phyloP scores from a whole-genome alignment of 116 monocot species.

The Trichopus zeylanicus region DNA sequence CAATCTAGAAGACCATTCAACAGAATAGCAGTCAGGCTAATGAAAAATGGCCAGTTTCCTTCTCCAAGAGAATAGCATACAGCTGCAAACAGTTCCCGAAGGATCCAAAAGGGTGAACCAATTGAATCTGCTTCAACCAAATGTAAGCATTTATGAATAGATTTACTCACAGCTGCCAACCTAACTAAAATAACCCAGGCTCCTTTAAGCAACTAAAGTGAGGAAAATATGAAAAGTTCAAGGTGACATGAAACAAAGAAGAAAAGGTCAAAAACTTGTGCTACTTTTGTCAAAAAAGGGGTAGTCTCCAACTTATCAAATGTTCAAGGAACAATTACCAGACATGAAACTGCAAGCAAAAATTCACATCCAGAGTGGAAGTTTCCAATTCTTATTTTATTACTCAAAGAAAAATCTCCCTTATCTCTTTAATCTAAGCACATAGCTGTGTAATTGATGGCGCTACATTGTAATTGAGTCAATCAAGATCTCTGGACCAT shows the following conservation, averaged over 20 bases:
- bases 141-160: background rate
- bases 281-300: background rate
- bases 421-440: background rate
- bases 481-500: background rate
- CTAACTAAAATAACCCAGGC: background rate
- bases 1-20: background rate
- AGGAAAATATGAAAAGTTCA: background rate
- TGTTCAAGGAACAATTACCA: too few species aligned
- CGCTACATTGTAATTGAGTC: background rate
- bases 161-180: too few species aligned
- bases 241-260: too few species aligned
- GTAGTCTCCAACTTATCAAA: background rate
- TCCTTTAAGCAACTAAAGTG: background rate
- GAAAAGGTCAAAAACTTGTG: background rate
- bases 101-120: background rate
- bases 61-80: background rate
- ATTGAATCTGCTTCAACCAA: background rate
- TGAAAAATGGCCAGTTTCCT: background rate
- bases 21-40: background rate
- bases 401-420: background rate
- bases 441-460: background rate
- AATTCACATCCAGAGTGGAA: background rate
- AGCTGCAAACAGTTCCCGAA: background rate
- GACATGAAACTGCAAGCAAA: background rate
- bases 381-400: background rate